Evolutionary conservation across 148 eudicot species (phyloP), one percentile per base, ranked within the genome.

Genomic region (Vaccinium vitisidaea): DNA sequence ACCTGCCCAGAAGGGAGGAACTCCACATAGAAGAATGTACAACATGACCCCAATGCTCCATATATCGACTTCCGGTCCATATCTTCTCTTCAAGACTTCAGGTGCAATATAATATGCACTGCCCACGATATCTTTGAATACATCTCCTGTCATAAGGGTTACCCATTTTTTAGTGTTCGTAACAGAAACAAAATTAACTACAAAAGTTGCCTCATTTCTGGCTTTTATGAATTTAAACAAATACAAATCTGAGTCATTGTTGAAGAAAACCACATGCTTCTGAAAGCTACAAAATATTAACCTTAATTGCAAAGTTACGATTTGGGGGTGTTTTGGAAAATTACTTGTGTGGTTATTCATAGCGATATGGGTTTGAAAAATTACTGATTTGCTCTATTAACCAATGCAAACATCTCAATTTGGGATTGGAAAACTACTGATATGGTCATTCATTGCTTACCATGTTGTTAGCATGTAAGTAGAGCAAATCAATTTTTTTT

Each of bases 1-100:
- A 90, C 92, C 92, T 79, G 92, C 92, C 92, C 92, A 90, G 73
- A 90, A 90, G 59, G 92, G 92, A 81, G 92, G 92, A 80, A 88
- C 89, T 19, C 91, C 92, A 74, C 87, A 84, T 6, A 90, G 87
- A 86, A 90, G 91, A 85, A 90, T 90, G n/a, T 88, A 90, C 55
- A 90, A 56, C 92, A 90, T 87, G 86, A 90, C 92, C 19, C 92
- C 92, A 53, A 90, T 55, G 36, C 92, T 88, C 92, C 92, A 90
- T 13, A 90, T 88, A 86, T 90, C 92, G 39, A 87, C 89, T 73
- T 90, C 92, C 2, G 91, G 92, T 70, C 90, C 91, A 32, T 88
- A 90, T 73, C 10, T 90, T 55, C 91, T 90, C 83, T 90, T 90
- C 88, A 90, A 80, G 27, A 90, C 92, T 54, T 90, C 92, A 2